Evolutionary conservation across 805 yeast genomes (phyloP).

Genomic region (Candida maesae): DNA sequence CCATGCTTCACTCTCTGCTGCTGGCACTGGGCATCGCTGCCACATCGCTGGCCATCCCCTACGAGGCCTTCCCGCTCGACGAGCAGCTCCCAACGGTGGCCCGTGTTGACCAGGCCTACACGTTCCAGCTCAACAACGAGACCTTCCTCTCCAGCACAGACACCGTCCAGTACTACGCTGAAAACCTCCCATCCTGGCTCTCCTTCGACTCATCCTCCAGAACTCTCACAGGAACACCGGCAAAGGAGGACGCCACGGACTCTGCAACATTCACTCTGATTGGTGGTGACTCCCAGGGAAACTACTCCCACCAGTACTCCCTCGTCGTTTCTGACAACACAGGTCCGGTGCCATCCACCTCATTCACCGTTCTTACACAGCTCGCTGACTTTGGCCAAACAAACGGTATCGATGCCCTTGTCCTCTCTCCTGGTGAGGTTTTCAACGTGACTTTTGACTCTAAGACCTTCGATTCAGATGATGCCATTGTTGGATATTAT

Average conservation of each 20-base stretch:
- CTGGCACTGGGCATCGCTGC: constrained; percentile 5
- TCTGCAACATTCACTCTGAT: constrained; percentile 46
- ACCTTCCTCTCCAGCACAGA: constrained; percentile 55
- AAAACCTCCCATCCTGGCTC: constrained; percentile 74
- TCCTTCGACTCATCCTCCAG: constrained; percentile 58
- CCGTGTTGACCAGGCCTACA: constrained; percentile 55
- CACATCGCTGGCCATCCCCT: constrained; percentile 39
- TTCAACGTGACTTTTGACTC: constrained; percentile 64
- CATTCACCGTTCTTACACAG: constrained; percentile 44
- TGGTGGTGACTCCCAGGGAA: constrained; percentile 69
- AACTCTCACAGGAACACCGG: constrained; percentile 68
- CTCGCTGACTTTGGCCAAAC: constrained; percentile 66
- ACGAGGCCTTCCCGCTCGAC: constrained; percentile 69
- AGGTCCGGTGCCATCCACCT: constrained; percentile 47
- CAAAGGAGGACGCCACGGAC: constrained; percentile 39
- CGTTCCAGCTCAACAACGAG: constrained; percentile 63
- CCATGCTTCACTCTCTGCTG: background rate
- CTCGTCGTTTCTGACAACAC: constrained; percentile 57
- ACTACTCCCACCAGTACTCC: constrained; percentile 46
- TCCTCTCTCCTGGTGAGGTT: constrained; percentile 62
- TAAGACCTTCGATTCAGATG: constrained; percentile 54
- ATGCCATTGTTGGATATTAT: constrained; percentile 60
- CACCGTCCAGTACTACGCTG: constrained; percentile 50
- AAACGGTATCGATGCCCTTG: constrained; percentile 71
- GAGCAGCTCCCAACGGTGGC: constrained; percentile 90